These are phyloP conservation scores for Lactuca saligna DNA, from an alignment of 129 eudicot species.

Conservation along the genomic window DNA sequence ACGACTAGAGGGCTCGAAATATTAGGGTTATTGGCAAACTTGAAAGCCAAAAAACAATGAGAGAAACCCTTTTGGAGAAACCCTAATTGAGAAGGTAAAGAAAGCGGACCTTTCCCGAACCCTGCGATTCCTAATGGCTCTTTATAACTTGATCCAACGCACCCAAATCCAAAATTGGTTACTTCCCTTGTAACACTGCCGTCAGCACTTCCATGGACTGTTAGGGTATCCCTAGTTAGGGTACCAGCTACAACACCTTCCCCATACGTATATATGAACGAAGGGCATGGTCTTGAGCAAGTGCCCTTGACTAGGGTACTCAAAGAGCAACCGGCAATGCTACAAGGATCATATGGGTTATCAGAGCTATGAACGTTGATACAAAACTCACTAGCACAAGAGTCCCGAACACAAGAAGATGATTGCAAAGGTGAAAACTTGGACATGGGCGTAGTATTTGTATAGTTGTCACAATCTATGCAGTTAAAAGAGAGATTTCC, in stretches of 20 bases:
- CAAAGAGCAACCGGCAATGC: constrained; percentile 63
- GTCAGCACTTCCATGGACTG: constrained; percentile 42
- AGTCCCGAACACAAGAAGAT: constrained; percentile 48
- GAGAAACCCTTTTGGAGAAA: constrained; percentile 72
- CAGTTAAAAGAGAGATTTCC: constrained; percentile 68
- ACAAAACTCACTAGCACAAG: constrained; percentile 59
- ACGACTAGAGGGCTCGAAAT: constrained; percentile 63
- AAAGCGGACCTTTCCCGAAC: constrained; percentile 68
- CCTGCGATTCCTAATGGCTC: constrained; percentile 82
- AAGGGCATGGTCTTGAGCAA: constrained; percentile 74
- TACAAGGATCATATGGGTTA: constrained; percentile 58
- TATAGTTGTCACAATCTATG: constrained; percentile 52
- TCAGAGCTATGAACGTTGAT: constrained; percentile 64
- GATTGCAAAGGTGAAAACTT: constrained; percentile 63
- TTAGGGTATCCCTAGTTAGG: constrained; percentile 57
- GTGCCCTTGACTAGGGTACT: constrained; percentile 48
- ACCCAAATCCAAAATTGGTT: constrained; percentile 53
- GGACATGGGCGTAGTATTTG: constrained; percentile 39
- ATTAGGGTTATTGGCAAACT: constrained; percentile 79
- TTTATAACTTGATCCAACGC: constrained; percentile 57
- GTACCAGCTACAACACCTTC: constrained; percentile 63
- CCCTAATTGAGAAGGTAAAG: constrained; percentile 84
- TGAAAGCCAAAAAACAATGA: constrained; percentile 80
- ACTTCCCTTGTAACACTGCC: constrained; percentile 39
- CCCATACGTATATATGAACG: constrained; percentile 75